Evolutionary conservation across 2,329 filamentous ascomycete genomes (phyloP), one percentile per base, ranked within the genome.

Genomic region (Penicillium sp.): DNA sequence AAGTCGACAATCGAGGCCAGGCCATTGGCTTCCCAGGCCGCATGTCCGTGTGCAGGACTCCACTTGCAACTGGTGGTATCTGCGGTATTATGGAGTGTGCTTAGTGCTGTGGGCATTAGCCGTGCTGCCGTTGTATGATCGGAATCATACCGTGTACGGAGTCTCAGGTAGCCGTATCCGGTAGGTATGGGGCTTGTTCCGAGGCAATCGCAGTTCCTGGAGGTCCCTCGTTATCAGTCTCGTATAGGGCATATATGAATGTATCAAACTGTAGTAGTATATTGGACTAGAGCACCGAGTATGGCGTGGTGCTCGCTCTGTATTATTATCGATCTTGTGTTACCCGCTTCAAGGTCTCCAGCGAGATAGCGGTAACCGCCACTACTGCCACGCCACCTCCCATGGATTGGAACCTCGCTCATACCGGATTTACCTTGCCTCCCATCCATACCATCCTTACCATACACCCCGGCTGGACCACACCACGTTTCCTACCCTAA

Each of bases 1-100:
- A 49, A 49, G 45, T 51, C 49, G 49, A 51, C 63, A 64, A 64
- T 64, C 60, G 56, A 39, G 42, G 53, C 5, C 14, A 17, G 5
- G n/a, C 54, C 17, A 65, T 63, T 65, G 61, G 61, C 41, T 12
- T 10, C 25, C 22, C 22, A 53, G 35, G 42, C 43, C 57, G 25
- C 25, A 25, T 25, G 34, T 28, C 25, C 34, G 43, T 31, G 22
- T 31, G 43, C 22, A 31, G 22, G 43, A 25, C 25, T n/a, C 43
- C 22, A 28, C 25, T 47, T 28, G 8, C n/a, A 22, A 31, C 14
- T 31, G 42, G 42, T 15, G 43, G 25, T 45, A 47, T 31, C 43
- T 47, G 43, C 43, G 43, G 42, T 22, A 47, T 31, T 15, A 25
- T 47, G 43, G 43, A 47, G 43, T 47, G 11, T 1, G 2, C 5